Percentiles rank a stretch among this genome's conserved stretches.
Conservation (phyloP, 164 flowering plant genomes). For the Aristolochia californica region DNA sequence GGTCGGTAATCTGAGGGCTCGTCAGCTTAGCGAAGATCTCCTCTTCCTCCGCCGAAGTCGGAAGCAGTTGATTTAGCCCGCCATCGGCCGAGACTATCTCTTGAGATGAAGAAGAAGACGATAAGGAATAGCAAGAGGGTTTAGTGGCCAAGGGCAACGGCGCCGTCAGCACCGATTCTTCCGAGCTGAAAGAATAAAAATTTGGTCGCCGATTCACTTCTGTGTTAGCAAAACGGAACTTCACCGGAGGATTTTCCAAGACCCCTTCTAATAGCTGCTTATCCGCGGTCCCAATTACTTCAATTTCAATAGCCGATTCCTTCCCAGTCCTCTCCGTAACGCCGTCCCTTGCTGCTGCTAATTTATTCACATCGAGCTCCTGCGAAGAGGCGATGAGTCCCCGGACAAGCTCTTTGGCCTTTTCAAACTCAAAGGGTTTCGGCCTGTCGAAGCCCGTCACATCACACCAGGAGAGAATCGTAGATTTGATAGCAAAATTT, state of each 20-base stretch:
- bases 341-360: too few species aligned
- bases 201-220: conserved; percentile 41
- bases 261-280: conserved; percentile 36
- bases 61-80: conserved; percentile 1
- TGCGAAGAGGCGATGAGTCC: conserved; percentile 13
- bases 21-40: conserved; percentile 29
- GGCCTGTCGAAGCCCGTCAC: conserved; percentile 25
- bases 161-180: conserved; percentile 49
- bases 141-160: conserved; percentile 52
- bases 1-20: conserved; percentile 51
- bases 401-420: conserved; percentile 30
- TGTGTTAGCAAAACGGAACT: conserved; percentile 39
- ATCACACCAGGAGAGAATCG: conserved; percentile 71
- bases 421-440: conserved; percentile 22
- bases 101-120: conserved; percentile 35
- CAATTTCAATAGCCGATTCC: too few species aligned
- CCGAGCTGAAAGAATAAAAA: conserved; percentile 41
- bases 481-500: conserved; percentile 48
- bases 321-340: too few species aligned
- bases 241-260: conserved; percentile 42
- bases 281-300: conserved; percentile 27
- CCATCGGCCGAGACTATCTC: too few species aligned
- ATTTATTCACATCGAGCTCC: neutral
- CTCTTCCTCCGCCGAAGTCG: conserved; percentile 39
- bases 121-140: conserved; percentile 57